Evolutionary conservation across 1,139 yeast genomes (phyloP), one percentile per base, ranked within the genome.

Genomic region (Sugiyamaella novakii): DNA sequence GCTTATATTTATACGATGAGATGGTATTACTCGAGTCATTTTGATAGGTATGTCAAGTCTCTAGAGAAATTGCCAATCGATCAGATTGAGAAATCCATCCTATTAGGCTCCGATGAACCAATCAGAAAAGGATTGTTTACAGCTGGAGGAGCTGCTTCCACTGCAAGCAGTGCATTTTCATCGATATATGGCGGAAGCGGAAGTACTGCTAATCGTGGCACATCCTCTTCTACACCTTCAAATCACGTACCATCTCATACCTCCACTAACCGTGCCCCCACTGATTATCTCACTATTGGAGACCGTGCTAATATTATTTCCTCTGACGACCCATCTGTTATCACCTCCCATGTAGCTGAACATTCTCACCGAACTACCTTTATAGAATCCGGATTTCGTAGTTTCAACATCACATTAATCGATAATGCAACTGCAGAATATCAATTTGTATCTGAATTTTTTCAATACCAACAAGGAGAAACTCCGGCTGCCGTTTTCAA

Each of bases 1-100:
- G 98, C 97, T 0, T 92, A 92, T 64, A 71, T 83, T 10, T 83
- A 81, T 61, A 91, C 98, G 1, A 89, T 91, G 88, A 75, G 79
- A 60, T 92, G 98, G 98, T 92, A 92, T 69, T 92, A 92, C 64
- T 75, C 77, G 52, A 77, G 85, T 47, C 79, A 86, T 57, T 91
- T 92, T 63, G 82, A 84, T 19, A 81, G 92, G 58, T 92, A 91
- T 66, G 70, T 84, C 46, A 79, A 84, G 57, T 83, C 95, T 1
- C 70, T 92, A 51, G 87, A 87, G 54, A 81, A 81, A 54, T 67
- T 86, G 51, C 78, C 75, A 47, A 59, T 79, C 18, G 75, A 76
- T 49, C 69, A 70, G 27, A 76, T 81, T 21, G 89, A 81, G 58
- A 73, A 70, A 51, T 72, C 72, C 28, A 75, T 75, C 50, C 72